Percentiles rank a stretch among this genome's conserved stretches.
Evolutionary conservation across 2,329 filamentous ascomycete genomes (phyloP).

Genomic region (Fusarium ambrosium): DNA sequence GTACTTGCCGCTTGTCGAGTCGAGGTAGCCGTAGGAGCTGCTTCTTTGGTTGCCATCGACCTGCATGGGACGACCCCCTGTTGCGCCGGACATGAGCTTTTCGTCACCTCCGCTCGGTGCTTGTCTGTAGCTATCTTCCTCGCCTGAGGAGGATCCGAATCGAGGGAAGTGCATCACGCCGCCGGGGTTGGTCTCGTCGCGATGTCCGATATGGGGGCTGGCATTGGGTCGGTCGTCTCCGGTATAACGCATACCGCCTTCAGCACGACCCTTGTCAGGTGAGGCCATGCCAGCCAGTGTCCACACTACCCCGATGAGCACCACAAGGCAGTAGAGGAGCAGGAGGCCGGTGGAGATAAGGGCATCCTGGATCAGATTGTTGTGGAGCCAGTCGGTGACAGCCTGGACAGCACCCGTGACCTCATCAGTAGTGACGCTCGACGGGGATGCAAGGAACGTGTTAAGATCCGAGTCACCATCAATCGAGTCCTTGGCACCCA

Average conservation of each 20-base stretch:
- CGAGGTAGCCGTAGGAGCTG: constrained; percentile 54
- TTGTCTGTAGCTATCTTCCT: constrained; percentile 32
- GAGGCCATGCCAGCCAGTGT: constrained; percentile 72
- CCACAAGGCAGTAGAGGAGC: constrained; percentile 81
- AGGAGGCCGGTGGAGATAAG: constrained; percentile 83
- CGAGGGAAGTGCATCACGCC: constrained; percentile 43
- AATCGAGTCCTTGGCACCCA: constrained; percentile 76
- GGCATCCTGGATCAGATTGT: constrained; percentile 79
- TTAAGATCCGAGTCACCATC: constrained; percentile 70
- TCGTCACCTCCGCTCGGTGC: constrained; percentile 43
- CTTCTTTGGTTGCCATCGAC: constrained; percentile 50
- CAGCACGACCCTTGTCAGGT: constrained; percentile 66
- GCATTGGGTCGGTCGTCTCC: constrained; percentile 48
- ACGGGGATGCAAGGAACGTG: constrained; percentile 83
- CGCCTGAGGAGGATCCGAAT: constrained; percentile 45
- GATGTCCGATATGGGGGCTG: constrained; percentile 44
- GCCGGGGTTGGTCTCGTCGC: constrained; percentile 36
- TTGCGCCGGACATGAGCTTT: constrained; percentile 46
- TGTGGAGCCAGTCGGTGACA: constrained; percentile 76
- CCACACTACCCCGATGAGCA: constrained; percentile 79
- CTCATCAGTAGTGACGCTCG: constrained; percentile 81
- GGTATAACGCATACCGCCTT: constrained; percentile 65
- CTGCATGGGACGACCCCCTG: constrained; percentile 43
- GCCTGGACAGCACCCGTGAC: constrained; percentile 81
- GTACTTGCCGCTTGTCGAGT: constrained; percentile 44